These are phyloP conservation scores for Albifimbria verrucaria DNA, from an alignment of 2,329 filamentous ascomycete species.

Conservation along the genomic window DNA sequence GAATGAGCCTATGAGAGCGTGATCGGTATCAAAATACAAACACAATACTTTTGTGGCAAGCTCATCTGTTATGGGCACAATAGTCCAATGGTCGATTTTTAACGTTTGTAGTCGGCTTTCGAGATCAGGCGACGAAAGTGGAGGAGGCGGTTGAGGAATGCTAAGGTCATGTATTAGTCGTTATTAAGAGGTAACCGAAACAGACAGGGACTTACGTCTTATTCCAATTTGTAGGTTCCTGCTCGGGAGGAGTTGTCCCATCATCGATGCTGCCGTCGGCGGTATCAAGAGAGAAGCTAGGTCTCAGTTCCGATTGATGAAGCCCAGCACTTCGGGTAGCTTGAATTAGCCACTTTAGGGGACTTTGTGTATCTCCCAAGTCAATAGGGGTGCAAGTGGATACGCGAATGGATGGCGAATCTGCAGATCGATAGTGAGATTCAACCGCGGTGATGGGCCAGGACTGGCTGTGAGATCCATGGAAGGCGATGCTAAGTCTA, in stretches of 20 bases:
- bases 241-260: background rate
- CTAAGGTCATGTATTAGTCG: background rate
- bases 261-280: background rate
- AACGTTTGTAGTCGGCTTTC: background rate
- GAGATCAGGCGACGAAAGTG: background rate
- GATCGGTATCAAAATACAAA: background rate
- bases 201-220: background rate
- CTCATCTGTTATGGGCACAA: background rate
- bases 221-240: background rate
- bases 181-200: background rate
- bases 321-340: background rate
- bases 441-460: background rate
- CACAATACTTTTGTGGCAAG: background rate
- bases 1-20: background rate
- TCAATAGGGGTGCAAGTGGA: background rate
- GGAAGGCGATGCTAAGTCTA: background rate
- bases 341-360: background rate
- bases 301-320: background rate
- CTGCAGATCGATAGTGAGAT: background rate
- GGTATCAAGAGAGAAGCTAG: background rate
- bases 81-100: background rate
- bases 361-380: background rate
- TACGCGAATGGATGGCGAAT: background rate
- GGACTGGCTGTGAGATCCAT: background rate
- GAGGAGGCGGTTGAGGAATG: background rate